Conservation (phyloP, 306 rosid species). For the Betula pendula region DNA sequence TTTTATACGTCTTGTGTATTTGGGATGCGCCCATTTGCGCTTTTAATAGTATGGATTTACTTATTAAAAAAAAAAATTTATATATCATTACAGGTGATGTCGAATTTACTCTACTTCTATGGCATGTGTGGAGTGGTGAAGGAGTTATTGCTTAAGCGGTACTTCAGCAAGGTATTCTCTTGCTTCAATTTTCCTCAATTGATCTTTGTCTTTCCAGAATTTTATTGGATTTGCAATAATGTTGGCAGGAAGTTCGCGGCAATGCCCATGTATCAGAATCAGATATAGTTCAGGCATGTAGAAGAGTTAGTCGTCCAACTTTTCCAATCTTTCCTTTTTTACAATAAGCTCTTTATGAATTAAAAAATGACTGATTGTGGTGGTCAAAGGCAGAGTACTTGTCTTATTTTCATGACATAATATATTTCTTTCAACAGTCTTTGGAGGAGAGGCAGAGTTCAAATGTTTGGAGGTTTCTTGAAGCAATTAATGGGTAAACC, state of each 20-base stretch:
- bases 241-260: slow-evolving; percentile 78
- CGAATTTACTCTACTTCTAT: slow-evolving; percentile 80
- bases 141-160: slow-evolving; percentile 82
- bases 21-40: too few species aligned
- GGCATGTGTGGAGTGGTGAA: slow-evolving; percentile 94
- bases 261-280: slow-evolving; percentile 64
- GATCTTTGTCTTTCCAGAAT: slow-evolving; percentile 10
- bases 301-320: slow-evolving; percentile 64
- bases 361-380: slow-evolving; percentile 8
- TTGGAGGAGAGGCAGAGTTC: slow-evolving; percentile 81
- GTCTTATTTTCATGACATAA: slow-evolving; percentile 23
- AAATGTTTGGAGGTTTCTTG: slow-evolving; percentile 89
- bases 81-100: slow-evolving; percentile 58
- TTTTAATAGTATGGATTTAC: too few species aligned
- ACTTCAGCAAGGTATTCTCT: slow-evolving; percentile 82
- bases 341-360: neutral
- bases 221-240: slow-evolving; percentile 28
- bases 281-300: slow-evolving; percentile 81
- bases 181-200: slow-evolving; percentile 25
- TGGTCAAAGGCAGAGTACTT: slow-evolving; percentile 26
- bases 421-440: slow-evolving; percentile 52
- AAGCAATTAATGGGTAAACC: slow-evolving; percentile 83
- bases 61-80: too few species aligned
- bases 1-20: too few species aligned
- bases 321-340: slow-evolving; percentile 4